These are phyloP conservation scores for Pythium sukuiense DNA, from an alignment of 352 stramenopile species.

Conservation along the genomic window DNA sequence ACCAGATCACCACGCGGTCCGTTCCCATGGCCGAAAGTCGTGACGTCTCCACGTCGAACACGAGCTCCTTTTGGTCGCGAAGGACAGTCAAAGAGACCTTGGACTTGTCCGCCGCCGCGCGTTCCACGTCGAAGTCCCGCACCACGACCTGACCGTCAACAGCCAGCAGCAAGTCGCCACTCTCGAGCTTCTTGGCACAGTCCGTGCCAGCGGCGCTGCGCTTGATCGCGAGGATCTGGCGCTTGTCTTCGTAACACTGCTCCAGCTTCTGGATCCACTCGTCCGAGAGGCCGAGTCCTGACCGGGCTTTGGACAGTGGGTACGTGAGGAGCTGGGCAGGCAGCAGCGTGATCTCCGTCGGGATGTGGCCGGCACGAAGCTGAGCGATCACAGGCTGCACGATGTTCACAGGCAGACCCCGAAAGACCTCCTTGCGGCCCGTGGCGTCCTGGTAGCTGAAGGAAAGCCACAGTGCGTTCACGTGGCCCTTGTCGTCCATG, in stretches of 20 bases:
- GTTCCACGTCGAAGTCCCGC: slow-evolving; percentile 80
- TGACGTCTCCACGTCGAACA: slow-evolving; percentile 56
- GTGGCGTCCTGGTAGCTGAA: slow-evolving; percentile 85
- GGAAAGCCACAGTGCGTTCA: slow-evolving; percentile 83
- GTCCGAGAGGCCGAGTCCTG: slow-evolving; percentile 81
- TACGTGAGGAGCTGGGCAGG: slow-evolving; percentile 80
- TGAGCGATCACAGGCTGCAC: slow-evolving; percentile 66
- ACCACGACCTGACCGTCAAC: slow-evolving; percentile 77
- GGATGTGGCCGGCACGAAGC: slow-evolving; percentile 45
- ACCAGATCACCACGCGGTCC: slow-evolving; percentile 89
- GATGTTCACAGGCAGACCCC: slow-evolving; percentile 66
- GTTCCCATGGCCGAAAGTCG: slow-evolving; percentile 81
- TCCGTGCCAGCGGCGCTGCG: slow-evolving; percentile 68
- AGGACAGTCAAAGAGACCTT: slow-evolving; percentile 68
- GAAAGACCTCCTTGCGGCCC: slow-evolving; percentile 84
- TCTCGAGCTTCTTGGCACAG: slow-evolving; percentile 66
- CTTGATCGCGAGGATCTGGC: slow-evolving; percentile 87
- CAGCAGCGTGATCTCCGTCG: slow-evolving; percentile 59
- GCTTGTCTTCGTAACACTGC: slow-evolving; percentile 74
- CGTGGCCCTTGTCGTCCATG: slow-evolving; percentile 64
- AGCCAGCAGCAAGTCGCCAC: slow-evolving; percentile 83
- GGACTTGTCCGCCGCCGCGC: slow-evolving; percentile 48
- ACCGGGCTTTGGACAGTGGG: slow-evolving; percentile 83
- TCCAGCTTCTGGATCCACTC: slow-evolving; percentile 86
- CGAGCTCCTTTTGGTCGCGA: slow-evolving; percentile 70